These are phyloP conservation scores for Suillus weaverae DNA, from an alignment of 768 basidiomycete species.

Conservation along the genomic window DNA sequence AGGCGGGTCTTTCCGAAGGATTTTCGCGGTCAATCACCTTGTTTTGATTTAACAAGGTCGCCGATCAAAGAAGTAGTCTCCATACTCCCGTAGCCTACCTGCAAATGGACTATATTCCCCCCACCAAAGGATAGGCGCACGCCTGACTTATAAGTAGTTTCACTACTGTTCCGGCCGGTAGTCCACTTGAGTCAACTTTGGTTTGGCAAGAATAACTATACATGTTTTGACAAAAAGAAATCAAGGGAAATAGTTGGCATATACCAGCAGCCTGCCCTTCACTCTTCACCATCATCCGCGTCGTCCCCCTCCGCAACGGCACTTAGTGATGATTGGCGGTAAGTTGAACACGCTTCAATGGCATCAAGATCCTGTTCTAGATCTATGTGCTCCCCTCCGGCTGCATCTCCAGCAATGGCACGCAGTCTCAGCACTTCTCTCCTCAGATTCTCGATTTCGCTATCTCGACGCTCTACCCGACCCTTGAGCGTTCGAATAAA, in stretches of 20 bases:
- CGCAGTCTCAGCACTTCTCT: conserved; percentile 65
- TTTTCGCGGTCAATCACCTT: background rate
- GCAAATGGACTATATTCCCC: background rate
- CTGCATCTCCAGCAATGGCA: conserved; percentile 27
- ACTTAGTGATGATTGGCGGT: conserved; percentile 20
- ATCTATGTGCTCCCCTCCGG: conserved; percentile 26
- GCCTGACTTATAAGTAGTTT: background rate
- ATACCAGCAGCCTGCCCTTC: conserved; percentile 5
- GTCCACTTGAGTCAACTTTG: background rate
- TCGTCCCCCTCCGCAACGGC: conserved; percentile 37
- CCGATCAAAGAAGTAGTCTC: background rate
- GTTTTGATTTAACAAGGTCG: background rate
- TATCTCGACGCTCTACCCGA: conserved; percentile 77
- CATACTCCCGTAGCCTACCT: background rate
- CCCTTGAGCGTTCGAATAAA: conserved; percentile 76
- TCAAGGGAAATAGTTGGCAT: background rate
- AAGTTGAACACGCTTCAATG: conserved; percentile 21
- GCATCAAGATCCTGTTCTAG: conserved; percentile 32
- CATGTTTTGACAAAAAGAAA: background rate
- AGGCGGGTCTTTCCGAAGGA: conserved; percentile 2
- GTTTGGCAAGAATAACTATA: background rate
- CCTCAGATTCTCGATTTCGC: conserved; percentile 69
- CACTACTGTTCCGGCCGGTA: background rate
- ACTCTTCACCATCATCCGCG: conserved; percentile 24
- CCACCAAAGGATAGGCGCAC: background rate